A percentile compares a stretch with the other conserved stretches of the same genome.
Evolutionary conservation across 2,329 filamentous ascomycete species (phyloP).

Genomic region (Cladorrhinum sp.): DNA sequence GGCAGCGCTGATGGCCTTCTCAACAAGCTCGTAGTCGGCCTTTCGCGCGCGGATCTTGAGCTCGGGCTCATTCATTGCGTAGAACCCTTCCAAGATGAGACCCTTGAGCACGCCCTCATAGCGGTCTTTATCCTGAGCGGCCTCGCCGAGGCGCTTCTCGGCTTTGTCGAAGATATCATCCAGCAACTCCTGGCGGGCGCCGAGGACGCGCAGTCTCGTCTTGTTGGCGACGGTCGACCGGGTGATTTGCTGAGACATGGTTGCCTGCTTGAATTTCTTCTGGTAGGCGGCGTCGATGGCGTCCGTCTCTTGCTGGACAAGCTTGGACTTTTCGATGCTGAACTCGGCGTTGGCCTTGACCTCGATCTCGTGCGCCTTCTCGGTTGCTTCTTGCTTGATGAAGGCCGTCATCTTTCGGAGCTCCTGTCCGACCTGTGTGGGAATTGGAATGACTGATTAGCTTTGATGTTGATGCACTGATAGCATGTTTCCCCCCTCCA

Average conservation of each 20-base stretch:
- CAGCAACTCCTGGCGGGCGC: slow-evolving; percentile 83
- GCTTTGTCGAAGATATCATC: slow-evolving; percentile 85
- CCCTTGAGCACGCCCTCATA: slow-evolving; percentile 76
- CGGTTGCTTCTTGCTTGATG: slow-evolving; percentile 96
- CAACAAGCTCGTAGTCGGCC: slow-evolving; percentile 71
- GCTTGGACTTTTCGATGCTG: slow-evolving; percentile 97
- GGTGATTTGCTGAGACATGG: slow-evolving; percentile 98
- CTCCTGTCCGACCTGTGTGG: slow-evolving; percentile 82
- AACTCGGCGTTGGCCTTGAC: slow-evolving; percentile 99
- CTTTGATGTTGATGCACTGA: not conserved
- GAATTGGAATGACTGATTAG: slow-evolving; percentile 25
- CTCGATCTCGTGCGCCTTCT: slow-evolving; percentile 96
- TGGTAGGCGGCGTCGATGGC: slow-evolving; percentile 90
- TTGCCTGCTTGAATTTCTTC: slow-evolving; percentile 98
- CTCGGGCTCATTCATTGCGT: slow-evolving; percentile 79
- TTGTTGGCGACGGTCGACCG: slow-evolving; percentile 96
- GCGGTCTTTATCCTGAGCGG: slow-evolving; percentile 66
- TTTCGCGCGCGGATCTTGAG: slow-evolving; percentile 73
- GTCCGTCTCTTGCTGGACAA: slow-evolving; percentile 91
- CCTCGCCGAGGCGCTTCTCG: slow-evolving; percentile 63
- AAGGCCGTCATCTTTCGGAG: slow-evolving; percentile 99
- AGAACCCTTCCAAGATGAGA: slow-evolving; percentile 84
- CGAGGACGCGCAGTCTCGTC: slow-evolving; percentile 83
- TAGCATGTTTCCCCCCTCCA: not conserved
- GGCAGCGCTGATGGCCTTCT: slow-evolving; percentile 75